Evolutionary conservation across 345 rosid genomes (phyloP), one percentile per base, ranked within the genome.

Genomic region (Moringa oleifera): DNA sequence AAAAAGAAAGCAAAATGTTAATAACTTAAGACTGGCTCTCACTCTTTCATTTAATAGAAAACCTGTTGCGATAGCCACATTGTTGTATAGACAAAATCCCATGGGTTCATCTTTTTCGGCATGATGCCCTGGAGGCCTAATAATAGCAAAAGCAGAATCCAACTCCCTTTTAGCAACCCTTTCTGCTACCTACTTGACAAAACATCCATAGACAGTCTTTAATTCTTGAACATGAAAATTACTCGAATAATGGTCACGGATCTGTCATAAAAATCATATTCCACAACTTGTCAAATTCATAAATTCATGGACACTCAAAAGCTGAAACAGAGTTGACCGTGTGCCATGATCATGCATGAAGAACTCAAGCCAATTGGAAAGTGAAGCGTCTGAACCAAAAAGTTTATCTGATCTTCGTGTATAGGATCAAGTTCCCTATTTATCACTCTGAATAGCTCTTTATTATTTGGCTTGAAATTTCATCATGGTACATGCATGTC

Each of bases 121-220:
- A 85, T 94, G 99, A 73, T 94, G 99, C 6, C 99, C 99, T n/a
- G 99, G 97, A n/a, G 99, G 99, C 76, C 99, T 83, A 62, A 94
- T 91, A 73, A 94, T 75, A 51, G 97, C 95, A 69, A 83, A 92
- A 24, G 85, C 97, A 75, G 88, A 83, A 71, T 83, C 73, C 74
- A 90, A 45, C 59, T 94, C 96, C 53, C 96, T 90, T 71, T 74
- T 78, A 20, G 99, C 95, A 71, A 90, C 97, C 78, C 72, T 82
- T 64, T 86, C 89, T 21, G 85, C 80, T 49, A 78, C 75, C 98
- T 93, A 66, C 46, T 23, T 7, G 6, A 41, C 17, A 41, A 41
- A 41, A 41, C 47, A 41, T 7, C 47, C 47, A 41, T 41, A 4
- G 12, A 5, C 12, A 41, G 47, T 11, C 17, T 41, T 41, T 41